Percentiles rank a stretch among this genome's conserved stretches.
phyloP scores from a whole-genome alignment of 768 basidiomycete genomes.

The Termitomyces sp. region DNA sequence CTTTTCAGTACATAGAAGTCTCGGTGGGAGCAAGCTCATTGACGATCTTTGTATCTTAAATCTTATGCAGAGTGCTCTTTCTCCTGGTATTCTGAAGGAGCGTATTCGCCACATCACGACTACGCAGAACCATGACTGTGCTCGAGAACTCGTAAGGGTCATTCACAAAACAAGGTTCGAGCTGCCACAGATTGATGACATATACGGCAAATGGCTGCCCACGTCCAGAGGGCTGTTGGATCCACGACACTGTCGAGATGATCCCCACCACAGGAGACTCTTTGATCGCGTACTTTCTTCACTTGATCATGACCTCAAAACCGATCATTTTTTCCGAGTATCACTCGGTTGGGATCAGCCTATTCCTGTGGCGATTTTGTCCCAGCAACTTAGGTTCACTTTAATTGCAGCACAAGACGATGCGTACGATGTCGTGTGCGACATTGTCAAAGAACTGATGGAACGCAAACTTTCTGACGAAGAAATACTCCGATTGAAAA shows the following conservation, averaged over 20 bases:
- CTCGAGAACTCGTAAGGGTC: constrained; percentile 18
- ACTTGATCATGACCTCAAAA: constrained; percentile 17
- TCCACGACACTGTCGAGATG: constrained; percentile 24
- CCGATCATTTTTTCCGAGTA: constrained; percentile 22
- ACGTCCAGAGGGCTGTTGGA: constrained; percentile 26
- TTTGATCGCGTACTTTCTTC: constrained; percentile 34
- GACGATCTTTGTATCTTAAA: constrained; percentile 15
- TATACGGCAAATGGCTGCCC: constrained; percentile 30
- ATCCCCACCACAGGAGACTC: constrained; percentile 19
- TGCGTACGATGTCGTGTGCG: constrained; percentile 9
- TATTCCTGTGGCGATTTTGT: constrained; percentile 22
- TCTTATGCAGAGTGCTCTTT: constrained; percentile 24
- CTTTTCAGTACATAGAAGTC: constrained; percentile 10
- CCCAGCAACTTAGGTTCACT: constrained; percentile 24
- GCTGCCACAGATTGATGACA: constrained; percentile 3
- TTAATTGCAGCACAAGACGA: background rate
- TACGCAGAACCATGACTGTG: constrained; percentile 4
- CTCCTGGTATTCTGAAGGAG: constrained; percentile 26
- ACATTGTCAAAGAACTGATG: constrained; percentile 26
- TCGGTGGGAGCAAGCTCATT: constrained; percentile 10
- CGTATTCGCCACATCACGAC: constrained; percentile 24
- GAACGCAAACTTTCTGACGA: constrained; percentile 13
- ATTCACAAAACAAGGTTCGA: constrained; percentile 13
- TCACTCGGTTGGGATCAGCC: constrained; percentile 35
- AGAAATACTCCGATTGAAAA: constrained; percentile 14